Conservation (phyloP, 148 eudicot genomes). For the Tetragonia tetragonoides region DNA sequence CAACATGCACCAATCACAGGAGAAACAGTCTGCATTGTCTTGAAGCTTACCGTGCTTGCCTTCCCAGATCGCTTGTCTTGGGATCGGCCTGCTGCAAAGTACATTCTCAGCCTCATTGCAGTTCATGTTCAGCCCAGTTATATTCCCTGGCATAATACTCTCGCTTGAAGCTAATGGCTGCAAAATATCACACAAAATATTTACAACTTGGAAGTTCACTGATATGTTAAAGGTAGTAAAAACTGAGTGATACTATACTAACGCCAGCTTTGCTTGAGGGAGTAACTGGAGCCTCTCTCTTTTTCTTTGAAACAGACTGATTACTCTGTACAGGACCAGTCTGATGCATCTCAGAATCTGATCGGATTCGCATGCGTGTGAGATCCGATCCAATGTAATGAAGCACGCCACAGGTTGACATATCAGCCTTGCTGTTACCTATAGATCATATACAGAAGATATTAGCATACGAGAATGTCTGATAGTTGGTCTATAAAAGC, state of each 20-base stretch:
- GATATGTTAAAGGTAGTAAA: neutral
- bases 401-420: constrained; percentile 20
- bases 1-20: neutral
- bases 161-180: constrained; percentile 89
- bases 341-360: constrained; percentile 34
- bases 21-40: neutral
- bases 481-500: neutral
- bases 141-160: constrained; percentile 55
- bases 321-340: constrained; percentile 50
- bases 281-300: constrained; percentile 48
- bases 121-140: constrained; percentile 29
- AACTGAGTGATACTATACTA: constrained; percentile 21
- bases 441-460: neutral
- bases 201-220: neutral
- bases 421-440: neutral
- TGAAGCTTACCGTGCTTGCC: constrained; percentile 70
- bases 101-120: constrained; percentile 40
- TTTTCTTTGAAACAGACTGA: constrained; percentile 47
- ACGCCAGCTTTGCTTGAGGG: constrained; percentile 88
- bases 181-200: constrained; percentile 1
- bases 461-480: neutral
- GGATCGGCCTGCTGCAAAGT: constrained; percentile 53
- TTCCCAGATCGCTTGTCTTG: constrained; percentile 73
- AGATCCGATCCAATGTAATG: constrained; percentile 93
- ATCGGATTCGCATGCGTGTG: constrained; percentile 66